Percentiles rank a stretch among this genome's conserved stretches.
Conservation (phyloP, 225 moss, liverwort and hornwort species). For the Straminergon stramineum region DNA sequence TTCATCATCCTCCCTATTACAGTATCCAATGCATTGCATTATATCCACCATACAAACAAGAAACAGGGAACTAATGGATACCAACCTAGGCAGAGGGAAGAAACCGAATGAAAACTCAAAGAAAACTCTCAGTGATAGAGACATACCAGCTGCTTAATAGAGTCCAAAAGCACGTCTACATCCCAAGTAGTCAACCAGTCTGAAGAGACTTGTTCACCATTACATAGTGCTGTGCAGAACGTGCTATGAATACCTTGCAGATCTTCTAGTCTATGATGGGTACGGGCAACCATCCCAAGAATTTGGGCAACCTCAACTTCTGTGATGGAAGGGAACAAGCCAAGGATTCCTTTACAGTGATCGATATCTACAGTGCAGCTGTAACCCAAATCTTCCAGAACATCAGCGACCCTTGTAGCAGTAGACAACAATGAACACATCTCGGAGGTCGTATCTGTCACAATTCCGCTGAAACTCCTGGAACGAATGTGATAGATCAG, state of each 20-base stretch:
- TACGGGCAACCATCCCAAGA: constrained; percentile 88
- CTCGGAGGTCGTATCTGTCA: constrained; percentile 28
- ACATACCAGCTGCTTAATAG: constrained; percentile 75
- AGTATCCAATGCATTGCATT: background rate
- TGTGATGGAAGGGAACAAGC: constrained; percentile 60
- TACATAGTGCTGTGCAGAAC: constrained; percentile 79
- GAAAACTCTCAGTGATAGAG: background rate
- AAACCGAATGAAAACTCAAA: background rate
- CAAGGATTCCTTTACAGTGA: constrained; percentile 83
- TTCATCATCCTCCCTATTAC: background rate
- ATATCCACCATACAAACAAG: background rate
- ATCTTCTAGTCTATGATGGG: constrained; percentile 80
- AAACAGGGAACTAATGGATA: background rate
- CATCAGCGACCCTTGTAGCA: constrained; percentile 68
- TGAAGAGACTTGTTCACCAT: constrained; percentile 64
- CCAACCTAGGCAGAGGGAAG: background rate
- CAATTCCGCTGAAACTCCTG: constrained; percentile 50
- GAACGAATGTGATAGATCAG: background rate
- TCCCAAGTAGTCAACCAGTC: constrained; percentile 79
- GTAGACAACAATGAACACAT: constrained; percentile 65
- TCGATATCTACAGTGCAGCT: constrained; percentile 91
- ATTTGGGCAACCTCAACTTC: constrained; percentile 77
- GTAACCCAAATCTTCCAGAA: constrained; percentile 94
- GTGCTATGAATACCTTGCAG: constrained; percentile 73
- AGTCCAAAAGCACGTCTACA: constrained; percentile 81